These are phyloP conservation scores for Pholiota microspora DNA, from an alignment of 768 basidiomycete genomes.

Conservation along the genomic window DNA sequence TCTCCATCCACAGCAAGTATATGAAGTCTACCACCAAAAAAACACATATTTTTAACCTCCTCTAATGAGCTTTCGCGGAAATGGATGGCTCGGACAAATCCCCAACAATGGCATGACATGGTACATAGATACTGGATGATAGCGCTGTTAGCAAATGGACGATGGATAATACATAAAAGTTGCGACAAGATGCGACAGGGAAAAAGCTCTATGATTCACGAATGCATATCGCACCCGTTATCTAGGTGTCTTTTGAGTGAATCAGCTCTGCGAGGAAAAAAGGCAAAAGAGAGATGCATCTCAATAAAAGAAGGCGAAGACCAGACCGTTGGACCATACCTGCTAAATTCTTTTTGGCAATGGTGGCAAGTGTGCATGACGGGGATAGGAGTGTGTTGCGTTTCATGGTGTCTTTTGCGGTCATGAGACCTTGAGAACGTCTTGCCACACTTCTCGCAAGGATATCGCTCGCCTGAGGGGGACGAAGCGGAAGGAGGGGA, in stretches of 20 bases:
- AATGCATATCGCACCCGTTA: constrained; percentile 71
- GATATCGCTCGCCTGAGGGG: constrained; percentile 59
- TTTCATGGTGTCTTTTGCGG: constrained; percentile 79
- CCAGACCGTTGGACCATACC: constrained; percentile 33
- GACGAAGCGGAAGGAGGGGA: constrained; percentile 37
- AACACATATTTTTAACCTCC: background rate
- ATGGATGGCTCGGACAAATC: background rate
- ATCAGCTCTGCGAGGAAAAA: constrained; percentile 41
- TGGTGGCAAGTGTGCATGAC: constrained; percentile 67
- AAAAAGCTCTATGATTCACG: constrained; percentile 13
- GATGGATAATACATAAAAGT: constrained; percentile 2
- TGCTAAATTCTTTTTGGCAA: constrained; percentile 78
- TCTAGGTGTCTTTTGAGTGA: constrained; percentile 82
- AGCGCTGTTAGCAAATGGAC: background rate
- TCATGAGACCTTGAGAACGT: constrained; percentile 82
- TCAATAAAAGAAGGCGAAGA: constrained; percentile 10
- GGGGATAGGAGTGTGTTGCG: constrained; percentile 65
- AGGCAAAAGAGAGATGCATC: constrained; percentile 7
- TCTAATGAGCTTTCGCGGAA: background rate
- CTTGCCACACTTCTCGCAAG: constrained; percentile 73
- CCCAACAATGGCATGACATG: too few relatives aligned
- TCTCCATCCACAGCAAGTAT: background rate
- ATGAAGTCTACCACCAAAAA: background rate
- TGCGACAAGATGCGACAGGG: background rate
- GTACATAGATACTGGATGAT: background rate